Conservation (phyloP, 2,329 filamentous ascomycete genomes). For the Penicillium sp. region DNA sequence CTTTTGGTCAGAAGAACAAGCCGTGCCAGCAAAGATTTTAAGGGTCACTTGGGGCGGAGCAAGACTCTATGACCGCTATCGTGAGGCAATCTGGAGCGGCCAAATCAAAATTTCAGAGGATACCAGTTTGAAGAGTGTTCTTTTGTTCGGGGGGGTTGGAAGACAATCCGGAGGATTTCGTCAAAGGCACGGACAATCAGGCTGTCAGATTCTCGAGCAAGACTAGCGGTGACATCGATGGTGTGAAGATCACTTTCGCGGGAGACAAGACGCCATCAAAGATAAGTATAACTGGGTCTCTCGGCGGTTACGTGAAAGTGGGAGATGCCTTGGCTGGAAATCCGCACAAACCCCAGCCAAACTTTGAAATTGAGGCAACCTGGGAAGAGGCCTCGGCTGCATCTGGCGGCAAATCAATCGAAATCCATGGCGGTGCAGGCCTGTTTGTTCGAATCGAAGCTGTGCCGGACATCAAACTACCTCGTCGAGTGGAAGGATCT, state of each 20-base stretch:
- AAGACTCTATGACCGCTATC: slow-evolving; percentile 15
- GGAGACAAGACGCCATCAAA: neutral
- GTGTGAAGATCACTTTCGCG: slow-evolving; percentile 4
- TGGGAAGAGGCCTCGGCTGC: slow-evolving; percentile 3
- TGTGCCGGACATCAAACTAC: slow-evolving; percentile 6
- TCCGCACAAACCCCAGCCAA: slow-evolving; percentile 10
- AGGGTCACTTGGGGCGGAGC: slow-evolving; percentile 16
- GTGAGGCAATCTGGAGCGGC: slow-evolving; percentile 15
- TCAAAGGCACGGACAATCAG: neutral
- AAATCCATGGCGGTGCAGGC: slow-evolving; percentile 11
- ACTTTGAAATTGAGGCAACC: slow-evolving; percentile 4
- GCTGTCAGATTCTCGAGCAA: slow-evolving; percentile 9
- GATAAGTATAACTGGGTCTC: slow-evolving; percentile 2
- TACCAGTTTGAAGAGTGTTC: neutral
- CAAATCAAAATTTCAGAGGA: slow-evolving; percentile 4
- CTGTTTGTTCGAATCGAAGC: slow-evolving; percentile 14
- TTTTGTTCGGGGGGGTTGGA: slow-evolving; percentile 12
- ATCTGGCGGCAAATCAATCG: slow-evolving; percentile 6
- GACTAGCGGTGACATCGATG: slow-evolving; percentile 15
- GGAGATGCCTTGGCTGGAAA: slow-evolving; percentile 10
- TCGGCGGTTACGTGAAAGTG: slow-evolving; percentile 16
- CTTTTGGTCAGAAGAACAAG: slow-evolving; percentile 11
- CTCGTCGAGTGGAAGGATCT: slow-evolving; percentile 5
- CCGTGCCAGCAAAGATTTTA: neutral
- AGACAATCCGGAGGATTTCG: slow-evolving; percentile 9